Conservation (phyloP, 2,329 filamentous ascomycete genomes). For the Cercospora citrullina region DNA sequence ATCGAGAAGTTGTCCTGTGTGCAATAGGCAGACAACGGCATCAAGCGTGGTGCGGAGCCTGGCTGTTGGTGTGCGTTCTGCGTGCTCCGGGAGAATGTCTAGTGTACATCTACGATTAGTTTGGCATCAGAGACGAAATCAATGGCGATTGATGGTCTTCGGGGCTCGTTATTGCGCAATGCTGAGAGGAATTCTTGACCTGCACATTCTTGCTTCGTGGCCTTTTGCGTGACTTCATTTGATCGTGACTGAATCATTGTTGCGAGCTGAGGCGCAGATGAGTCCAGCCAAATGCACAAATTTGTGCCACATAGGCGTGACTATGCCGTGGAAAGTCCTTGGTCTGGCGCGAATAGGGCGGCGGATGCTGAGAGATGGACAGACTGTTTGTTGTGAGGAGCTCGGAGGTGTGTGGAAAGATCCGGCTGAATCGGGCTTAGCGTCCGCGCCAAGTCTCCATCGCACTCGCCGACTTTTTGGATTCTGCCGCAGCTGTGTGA, state of each 20-base stretch:
- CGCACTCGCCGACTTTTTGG: conserved; percentile 9
- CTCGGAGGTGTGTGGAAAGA: neutral
- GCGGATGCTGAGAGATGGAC: neutral
- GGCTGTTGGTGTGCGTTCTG: neutral
- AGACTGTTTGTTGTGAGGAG: neutral
- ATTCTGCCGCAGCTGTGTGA: conserved; percentile 7
- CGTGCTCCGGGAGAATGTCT: neutral
- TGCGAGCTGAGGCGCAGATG: neutral
- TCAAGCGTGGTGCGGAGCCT: neutral
- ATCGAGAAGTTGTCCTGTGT: conserved; percentile 1
- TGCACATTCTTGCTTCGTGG: neutral
- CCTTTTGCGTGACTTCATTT: neutral
- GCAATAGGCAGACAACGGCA: neutral
- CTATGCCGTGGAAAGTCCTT: neutral
- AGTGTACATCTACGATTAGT: neutral
- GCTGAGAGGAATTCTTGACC: neutral
- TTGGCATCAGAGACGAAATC: neutral
- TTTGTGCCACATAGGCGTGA: neutral
- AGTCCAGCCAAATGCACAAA: neutral
- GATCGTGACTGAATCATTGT: neutral
- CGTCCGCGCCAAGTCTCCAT: conserved; percentile 8
- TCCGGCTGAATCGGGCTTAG: neutral
- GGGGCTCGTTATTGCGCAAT: neutral
- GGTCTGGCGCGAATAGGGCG: neutral
- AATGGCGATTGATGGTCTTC: neutral